A percentile compares a stretch with the other conserved stretches of the same genome.
These are phyloP conservation scores for Reutealis trisperma DNA, from an alignment of 345 rosid genomes.

Conservation along the genomic window DNA sequence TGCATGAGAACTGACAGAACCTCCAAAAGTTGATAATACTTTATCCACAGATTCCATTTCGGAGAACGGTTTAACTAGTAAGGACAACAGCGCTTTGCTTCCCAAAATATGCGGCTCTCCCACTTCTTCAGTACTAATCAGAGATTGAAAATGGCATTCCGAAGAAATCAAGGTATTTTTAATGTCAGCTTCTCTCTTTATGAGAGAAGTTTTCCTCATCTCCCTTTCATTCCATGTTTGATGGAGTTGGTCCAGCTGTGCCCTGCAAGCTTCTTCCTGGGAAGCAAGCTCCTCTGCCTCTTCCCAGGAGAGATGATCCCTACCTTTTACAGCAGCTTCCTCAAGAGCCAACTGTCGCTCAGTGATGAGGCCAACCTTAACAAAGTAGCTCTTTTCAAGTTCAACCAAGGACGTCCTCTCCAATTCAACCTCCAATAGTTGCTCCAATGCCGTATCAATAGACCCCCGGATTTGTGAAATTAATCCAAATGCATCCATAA, in stretches of 20 bases:
- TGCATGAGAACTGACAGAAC: conserved; percentile 39
- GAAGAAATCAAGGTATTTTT: conserved; percentile 54
- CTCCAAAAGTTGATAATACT: conserved; percentile 45
- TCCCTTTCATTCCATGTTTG: conserved; percentile 84
- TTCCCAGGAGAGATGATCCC: conserved; percentile 96
- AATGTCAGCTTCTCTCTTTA: conserved; percentile 63
- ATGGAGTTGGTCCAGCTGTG: conserved; percentile 79
- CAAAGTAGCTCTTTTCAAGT: conserved; percentile 77
- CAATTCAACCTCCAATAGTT: conserved; percentile 71
- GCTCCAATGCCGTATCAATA: conserved; percentile 73
- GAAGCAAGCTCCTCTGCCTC: conserved; percentile 96
- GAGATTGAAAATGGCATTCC: conserved; percentile 61
- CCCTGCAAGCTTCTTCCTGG: conserved; percentile 94
- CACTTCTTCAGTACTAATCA: conserved; percentile 49
- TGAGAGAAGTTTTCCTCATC: conserved; percentile 54
- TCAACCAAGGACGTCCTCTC: conserved; percentile 76
- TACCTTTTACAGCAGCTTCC: conserved; percentile 76
- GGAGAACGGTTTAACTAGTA: conserved; percentile 59
- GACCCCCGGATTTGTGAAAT: conserved; percentile 79
- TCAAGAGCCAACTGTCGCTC: conserved; percentile 83
- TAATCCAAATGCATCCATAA: conserved; percentile 80
- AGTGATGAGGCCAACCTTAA: conserved; percentile 78
- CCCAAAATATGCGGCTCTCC: conserved; percentile 48
- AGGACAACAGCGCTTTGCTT: conserved; percentile 58
- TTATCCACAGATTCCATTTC: conserved; percentile 67